phyloP scores from a whole-genome alignment of 139 green algal genomes.

The Micractinium sp. region DNA sequence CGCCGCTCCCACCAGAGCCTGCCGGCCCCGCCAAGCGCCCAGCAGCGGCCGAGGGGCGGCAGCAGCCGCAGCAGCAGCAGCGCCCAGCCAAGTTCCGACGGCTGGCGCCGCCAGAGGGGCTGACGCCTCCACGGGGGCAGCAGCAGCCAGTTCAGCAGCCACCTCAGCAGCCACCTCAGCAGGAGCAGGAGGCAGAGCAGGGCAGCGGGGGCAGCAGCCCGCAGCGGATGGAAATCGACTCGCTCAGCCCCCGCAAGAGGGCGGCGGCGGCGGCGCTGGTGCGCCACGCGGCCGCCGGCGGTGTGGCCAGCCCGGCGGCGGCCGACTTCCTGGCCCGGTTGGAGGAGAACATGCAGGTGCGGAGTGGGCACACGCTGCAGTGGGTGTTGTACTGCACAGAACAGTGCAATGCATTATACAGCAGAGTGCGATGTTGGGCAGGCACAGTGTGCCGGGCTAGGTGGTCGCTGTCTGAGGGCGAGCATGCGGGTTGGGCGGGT shows the following conservation, averaged over 20 bases:
- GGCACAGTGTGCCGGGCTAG: too few species aligned
- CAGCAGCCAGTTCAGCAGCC: background rate
- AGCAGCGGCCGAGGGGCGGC: background rate
- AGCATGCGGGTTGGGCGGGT: too few species aligned
- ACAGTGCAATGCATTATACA: too few species aligned
- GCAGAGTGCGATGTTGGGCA: too few species aligned
- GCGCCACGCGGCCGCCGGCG: background rate
- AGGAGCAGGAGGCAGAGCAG: background rate
- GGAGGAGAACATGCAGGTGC: slow-evolving; percentile 44
- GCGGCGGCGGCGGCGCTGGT: slow-evolving; percentile 3
- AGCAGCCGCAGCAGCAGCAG: slow-evolving; percentile 5
- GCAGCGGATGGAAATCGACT: slow-evolving; percentile 2
- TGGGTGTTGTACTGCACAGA: too few species aligned
- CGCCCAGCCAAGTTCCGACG: slow-evolving; percentile 23
- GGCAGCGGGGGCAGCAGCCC: background rate
- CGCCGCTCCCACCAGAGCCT: background rate
- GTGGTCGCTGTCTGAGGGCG: too few species aligned
- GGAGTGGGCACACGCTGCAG: too few species aligned
- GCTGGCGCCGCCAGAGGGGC: background rate
- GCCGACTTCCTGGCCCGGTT: slow-evolving; percentile 39
- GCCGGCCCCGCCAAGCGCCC: background rate
- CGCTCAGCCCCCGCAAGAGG: background rate
- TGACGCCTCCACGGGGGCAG: background rate
- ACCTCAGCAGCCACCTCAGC: background rate
- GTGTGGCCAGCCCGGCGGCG: background rate